Evolutionary conservation across 1,284 basidiomycete species (phyloP).

Genomic region (Moniliella sp.): DNA sequence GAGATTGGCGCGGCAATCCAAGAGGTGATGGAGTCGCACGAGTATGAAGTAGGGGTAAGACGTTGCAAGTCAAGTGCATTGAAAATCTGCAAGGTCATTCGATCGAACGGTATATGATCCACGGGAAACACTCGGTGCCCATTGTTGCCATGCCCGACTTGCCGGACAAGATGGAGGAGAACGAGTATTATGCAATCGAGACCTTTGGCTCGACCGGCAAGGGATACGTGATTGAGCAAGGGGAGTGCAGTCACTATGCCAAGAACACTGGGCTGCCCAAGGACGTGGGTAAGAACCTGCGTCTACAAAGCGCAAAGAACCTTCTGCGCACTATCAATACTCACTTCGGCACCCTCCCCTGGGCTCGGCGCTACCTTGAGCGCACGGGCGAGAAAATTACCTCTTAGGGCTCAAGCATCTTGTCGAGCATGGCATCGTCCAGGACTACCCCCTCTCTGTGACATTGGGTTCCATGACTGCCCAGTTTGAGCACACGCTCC

Average conservation of each 20-base stretch:
- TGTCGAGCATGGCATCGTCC: conserved; percentile 65
- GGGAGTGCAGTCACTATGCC: conserved; percentile 74
- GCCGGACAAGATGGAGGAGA: conserved; percentile 92
- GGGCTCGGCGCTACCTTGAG: conserved; percentile 68
- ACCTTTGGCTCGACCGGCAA: conserved; percentile 94
- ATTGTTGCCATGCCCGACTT: conserved; percentile 59
- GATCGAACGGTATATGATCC: conserved; percentile 28
- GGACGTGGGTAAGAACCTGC: conserved; percentile 37
- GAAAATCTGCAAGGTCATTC: conserved; percentile 32
- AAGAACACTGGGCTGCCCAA: conserved; percentile 45
- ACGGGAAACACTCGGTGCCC: conserved; percentile 55
- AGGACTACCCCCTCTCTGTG: conserved; percentile 81
- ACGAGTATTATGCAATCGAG: conserved; percentile 95
- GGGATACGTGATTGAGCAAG: conserved; percentile 65
- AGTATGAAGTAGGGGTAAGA: conserved; percentile 75
- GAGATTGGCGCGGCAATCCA: conserved; percentile 81
- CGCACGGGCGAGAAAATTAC: conserved; percentile 79
- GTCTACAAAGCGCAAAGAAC: conserved; percentile 53
- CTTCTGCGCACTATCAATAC: conserved; percentile 71
- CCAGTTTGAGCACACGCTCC: conserved; percentile 30
- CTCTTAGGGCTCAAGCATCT: conserved; percentile 68
- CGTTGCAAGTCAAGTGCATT: conserved; percentile 41
- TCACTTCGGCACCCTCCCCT: conserved; percentile 84
- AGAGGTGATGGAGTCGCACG: conserved; percentile 97
- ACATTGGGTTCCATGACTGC: conserved; percentile 36